Conservation (phyloP, 495 filamentous ascomycete genomes). For the Wilcoxina mikolae region DNA sequence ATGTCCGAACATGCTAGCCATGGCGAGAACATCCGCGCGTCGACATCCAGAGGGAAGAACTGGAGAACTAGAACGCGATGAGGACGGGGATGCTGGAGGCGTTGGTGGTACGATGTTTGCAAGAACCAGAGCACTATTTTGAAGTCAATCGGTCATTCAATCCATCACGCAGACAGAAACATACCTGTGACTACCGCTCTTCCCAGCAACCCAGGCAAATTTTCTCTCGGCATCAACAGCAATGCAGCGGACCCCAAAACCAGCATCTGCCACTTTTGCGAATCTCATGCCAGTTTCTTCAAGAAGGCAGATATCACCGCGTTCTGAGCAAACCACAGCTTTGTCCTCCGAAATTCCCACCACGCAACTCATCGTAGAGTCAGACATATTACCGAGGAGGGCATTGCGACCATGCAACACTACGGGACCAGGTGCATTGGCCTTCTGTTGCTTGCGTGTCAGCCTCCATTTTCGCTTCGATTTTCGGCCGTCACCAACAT, state of each 20-base stretch:
- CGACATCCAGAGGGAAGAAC: constrained; percentile 24
- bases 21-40: constrained; percentile 38
- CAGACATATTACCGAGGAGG: constrained; percentile 60
- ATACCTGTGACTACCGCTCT: constrained; percentile 25
- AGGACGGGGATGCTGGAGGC: constrained; percentile 27
- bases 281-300: constrained; percentile 62
- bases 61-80: constrained; percentile 26
- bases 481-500: constrained; percentile 29
- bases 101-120: constrained; percentile 29
- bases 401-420: constrained; percentile 51
- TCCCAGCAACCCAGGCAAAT: constrained; percentile 43
- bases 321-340: constrained; percentile 57
- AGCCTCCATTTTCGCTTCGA: constrained; percentile 33
- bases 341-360: constrained; percentile 54
- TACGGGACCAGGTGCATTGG: constrained; percentile 37
- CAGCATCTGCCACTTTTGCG: constrained; percentile 43
- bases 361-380: constrained; percentile 69
- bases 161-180: not conserved
- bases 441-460: constrained; percentile 27
- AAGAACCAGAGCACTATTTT: constrained; percentile 24
- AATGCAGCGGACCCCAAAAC: constrained; percentile 49
- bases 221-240: constrained; percentile 40
- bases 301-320: constrained; percentile 59
- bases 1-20: constrained; percentile 53
- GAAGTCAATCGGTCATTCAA: not conserved